A percentile compares a stretch with the other conserved stretches of the same genome.
Evolutionary conservation across 2,329 filamentous ascomycete species (phyloP).

Genomic region (Botryotinia narcissicola): DNA sequence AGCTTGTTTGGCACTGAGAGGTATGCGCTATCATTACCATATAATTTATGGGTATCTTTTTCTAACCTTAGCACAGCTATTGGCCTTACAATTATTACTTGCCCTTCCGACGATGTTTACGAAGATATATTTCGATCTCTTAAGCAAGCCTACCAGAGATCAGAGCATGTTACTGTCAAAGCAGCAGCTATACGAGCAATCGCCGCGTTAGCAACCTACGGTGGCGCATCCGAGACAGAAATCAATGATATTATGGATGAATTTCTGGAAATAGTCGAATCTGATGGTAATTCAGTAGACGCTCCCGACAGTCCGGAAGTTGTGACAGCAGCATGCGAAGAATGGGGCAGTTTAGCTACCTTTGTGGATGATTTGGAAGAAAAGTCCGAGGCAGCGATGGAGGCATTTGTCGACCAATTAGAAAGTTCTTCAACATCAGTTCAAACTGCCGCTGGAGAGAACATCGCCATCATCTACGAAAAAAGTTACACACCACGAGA

Average conservation of each 20-base stretch:
- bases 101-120: slow-evolving; percentile 59
- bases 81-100: slow-evolving; percentile 61
- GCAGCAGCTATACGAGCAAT: slow-evolving; percentile 65
- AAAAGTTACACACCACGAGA: slow-evolving; percentile 52
- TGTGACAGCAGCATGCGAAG: slow-evolving; percentile 63
- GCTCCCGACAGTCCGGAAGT: slow-evolving; percentile 60
- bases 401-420: slow-evolving; percentile 69
- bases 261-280: slow-evolving; percentile 64
- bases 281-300: slow-evolving; percentile 62
- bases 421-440: slow-evolving; percentile 60
- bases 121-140: slow-evolving; percentile 54
- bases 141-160: slow-evolving; percentile 59
- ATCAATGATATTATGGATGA: slow-evolving; percentile 63
- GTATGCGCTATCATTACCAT: slow-evolving; percentile 35
- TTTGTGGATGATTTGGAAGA: slow-evolving; percentile 64
- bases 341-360: slow-evolving; percentile 68
- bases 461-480: slow-evolving; percentile 69
- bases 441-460: slow-evolving; percentile 68
- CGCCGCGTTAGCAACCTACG: slow-evolving; percentile 60
- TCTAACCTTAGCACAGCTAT: slow-evolving; percentile 47
- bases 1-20: slow-evolving; percentile 59
- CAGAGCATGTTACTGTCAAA: slow-evolving; percentile 56
- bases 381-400: slow-evolving; percentile 61
- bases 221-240: slow-evolving; percentile 61
- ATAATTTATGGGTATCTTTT: not conserved